A percentile compares a stretch with the other conserved stretches of the same genome.
Evolutionary conservation across 139 green algal species (phyloP).

Genomic region (Klebsormidium nitens): DNA sequence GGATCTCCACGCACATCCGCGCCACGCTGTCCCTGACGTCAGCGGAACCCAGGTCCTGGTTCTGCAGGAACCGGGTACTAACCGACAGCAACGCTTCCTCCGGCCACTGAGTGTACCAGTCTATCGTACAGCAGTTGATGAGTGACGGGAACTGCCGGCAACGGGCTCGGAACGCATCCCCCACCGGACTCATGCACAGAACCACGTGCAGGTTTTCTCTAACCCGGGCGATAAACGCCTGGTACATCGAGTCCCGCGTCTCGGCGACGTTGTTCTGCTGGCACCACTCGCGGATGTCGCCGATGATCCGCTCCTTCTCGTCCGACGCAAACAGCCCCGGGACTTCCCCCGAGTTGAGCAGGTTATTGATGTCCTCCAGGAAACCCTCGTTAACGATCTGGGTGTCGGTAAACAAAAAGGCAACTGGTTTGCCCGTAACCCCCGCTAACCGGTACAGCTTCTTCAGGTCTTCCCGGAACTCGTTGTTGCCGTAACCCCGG

Average conservation of each 20-base stretch:
- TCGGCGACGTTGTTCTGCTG: conserved; percentile 40
- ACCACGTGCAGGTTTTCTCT: conserved; percentile 75
- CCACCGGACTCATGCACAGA: conserved; percentile 73
- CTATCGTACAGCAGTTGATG: conserved; percentile 80
- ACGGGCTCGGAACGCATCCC: conserved; percentile 63
- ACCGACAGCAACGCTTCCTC: conserved; percentile 51
- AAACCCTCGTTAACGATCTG: conserved; percentile 67
- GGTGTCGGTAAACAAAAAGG: conserved; percentile 74
- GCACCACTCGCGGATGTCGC: conserved; percentile 62
- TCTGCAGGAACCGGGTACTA: conserved; percentile 58
- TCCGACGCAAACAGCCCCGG: conserved; percentile 51
- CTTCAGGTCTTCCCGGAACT: conserved; percentile 78
- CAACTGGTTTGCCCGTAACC: conserved; percentile 54
- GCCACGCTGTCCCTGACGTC: conserved; percentile 45
- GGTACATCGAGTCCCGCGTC: conserved; percentile 59
- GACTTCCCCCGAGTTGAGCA: conserved; percentile 72
- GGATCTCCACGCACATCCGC: conserved; percentile 56
- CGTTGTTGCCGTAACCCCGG: conserved; percentile 54
- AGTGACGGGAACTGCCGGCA: conserved; percentile 73
- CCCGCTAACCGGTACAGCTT: conserved; percentile 66
- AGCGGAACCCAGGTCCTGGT: conserved; percentile 53
- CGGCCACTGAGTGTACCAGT: conserved; percentile 70
- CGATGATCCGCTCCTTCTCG: conserved; percentile 67
- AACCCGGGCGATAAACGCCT: conserved; percentile 66
- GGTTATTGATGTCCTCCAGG: conserved; percentile 75